Evolutionary conservation across 2,329 filamentous ascomycete genomes (phyloP), one percentile per base, ranked within the genome.

Genomic region (Fusarium torreyae): DNA sequence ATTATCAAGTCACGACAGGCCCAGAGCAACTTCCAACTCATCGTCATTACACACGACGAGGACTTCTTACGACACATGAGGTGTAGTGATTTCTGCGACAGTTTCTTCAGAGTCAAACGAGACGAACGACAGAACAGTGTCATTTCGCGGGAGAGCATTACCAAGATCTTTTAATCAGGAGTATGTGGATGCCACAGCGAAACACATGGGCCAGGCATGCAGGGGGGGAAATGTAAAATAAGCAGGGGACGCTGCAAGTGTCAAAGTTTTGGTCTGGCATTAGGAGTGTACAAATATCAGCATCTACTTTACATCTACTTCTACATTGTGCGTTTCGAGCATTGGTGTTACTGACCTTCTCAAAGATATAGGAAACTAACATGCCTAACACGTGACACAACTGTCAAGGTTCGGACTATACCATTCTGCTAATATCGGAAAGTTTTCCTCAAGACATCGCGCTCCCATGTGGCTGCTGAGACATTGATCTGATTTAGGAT

Each of bases 41-140:
- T 99, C 76, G 93, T 99, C 76, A 99, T 99, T 79, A 99, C 96
- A 6, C 96, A 99, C 84, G 96, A 99, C 81, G 97, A 98, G 82
- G 94, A 97, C 76, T 99, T 99, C 75, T 77, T 99, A 76, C 88
- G 92, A 56, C 89, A 94, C 76, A 99, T 99, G 96, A 91, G 94
- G 72, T 97, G 94, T 78, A 91, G 90, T 24, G 95, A 99, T 72
- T 98, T 97, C 77, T 93, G 92, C 69, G 96, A 98, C 80, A 89
- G 91, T 69, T 99, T 98, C 78, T 98, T 92, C 81, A 89, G 94
- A 6, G 92, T 99, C 13, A 91, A 88, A 66, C 86, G 96, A 52
- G 92, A 97, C 76, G 89, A 92, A 73, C 89, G 88, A 74, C 94
- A 98, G 82, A 95, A 97, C 78, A 97, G 92, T 67, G 88, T 92